Evolutionary conservation across 345 rosid genomes (phyloP).

Genomic region (Syzygium aqueum): DNA sequence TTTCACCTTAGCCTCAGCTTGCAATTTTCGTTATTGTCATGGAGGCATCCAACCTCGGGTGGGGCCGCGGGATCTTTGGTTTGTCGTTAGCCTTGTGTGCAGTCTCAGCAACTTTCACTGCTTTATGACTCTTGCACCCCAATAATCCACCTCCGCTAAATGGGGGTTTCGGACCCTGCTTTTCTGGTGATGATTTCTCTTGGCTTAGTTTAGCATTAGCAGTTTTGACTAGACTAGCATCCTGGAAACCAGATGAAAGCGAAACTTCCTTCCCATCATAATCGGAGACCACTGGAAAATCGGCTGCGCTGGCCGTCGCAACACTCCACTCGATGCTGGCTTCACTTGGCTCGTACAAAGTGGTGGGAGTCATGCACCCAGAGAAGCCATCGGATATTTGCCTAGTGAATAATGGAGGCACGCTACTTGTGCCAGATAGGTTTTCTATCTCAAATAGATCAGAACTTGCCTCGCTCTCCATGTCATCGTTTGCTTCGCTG

Average conservation of each 20-base stretch:
- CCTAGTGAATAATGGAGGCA: constrained; percentile 22
- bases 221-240: not conserved
- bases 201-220: not conserved
- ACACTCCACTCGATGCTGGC: constrained; percentile 62
- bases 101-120: constrained; percentile 38
- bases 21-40: constrained; percentile 3
- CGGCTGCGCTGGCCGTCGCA: constrained; percentile 48
- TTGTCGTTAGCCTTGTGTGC: constrained; percentile 16
- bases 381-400: constrained; percentile 30
- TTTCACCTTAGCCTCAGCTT: constrained; percentile 13
- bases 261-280: constrained; percentile 18
- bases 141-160: constrained; percentile 18
- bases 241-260: not conserved
- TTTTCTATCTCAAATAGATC: constrained; percentile 67
- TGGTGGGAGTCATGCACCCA: not conserved
- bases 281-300: constrained; percentile 26
- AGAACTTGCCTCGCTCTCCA: constrained; percentile 51
- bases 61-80: constrained; percentile 14
- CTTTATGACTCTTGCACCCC: constrained; percentile 41
- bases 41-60: constrained; percentile 6
- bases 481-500: constrained; percentile 26
- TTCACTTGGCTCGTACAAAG: constrained; percentile 38
- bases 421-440: constrained; percentile 16
- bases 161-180: constrained; percentile 5
- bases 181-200: not conserved